Base-by-base conservation (phyloP, 176 grass and related monocot species). In the Lolium perenne region DNA sequence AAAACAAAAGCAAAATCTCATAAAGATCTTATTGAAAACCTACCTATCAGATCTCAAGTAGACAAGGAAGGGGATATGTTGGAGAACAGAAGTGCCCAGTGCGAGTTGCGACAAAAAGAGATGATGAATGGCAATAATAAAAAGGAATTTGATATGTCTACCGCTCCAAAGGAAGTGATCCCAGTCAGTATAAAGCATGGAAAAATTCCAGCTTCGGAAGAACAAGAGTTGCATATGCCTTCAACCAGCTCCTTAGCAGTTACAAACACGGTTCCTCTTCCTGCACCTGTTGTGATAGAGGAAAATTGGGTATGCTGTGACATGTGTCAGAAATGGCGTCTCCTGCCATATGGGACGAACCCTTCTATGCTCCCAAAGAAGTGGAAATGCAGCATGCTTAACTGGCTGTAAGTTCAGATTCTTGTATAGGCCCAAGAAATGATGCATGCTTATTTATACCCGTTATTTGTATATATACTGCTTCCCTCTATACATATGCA, bases 351-450 rank as follows among this genome's bases (percentile, higher is more conserved):
- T 79, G 92, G 88, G 83, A 92, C 32, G 4, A 87, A 89, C 79
- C 83, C 90, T 85, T 87, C 88, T 45, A 83, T 85, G 81, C 90
- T 97, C 54, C 90, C 92, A 6, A 87, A 84, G 38, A 94, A 92
- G 76, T 97, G 94, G 94, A 92, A 88, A 57, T 97, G 94, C 59
- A 94, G 82, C 72, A 84, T 97, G 87, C 94, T 97, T 81, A 67
- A 88, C 71, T 97, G 94, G 92, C 92, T 97, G 94, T 97, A 90
- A 97, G 94, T 94, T 80, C 23, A 76, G 81, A 13, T 77, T 82
- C 54, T 66, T 54, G 29, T 20, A 70, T 83, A 51, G 38, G 46
- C 22, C 73, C 20, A 71, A 64, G 4, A 47, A 80, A 77, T 84
- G 54, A 43, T 82, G 22, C 64, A 49, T 67, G 69, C 58, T 83